Conservation (phyloP, 768 basidiomycete species). For the Suillus spraguei region DNA sequence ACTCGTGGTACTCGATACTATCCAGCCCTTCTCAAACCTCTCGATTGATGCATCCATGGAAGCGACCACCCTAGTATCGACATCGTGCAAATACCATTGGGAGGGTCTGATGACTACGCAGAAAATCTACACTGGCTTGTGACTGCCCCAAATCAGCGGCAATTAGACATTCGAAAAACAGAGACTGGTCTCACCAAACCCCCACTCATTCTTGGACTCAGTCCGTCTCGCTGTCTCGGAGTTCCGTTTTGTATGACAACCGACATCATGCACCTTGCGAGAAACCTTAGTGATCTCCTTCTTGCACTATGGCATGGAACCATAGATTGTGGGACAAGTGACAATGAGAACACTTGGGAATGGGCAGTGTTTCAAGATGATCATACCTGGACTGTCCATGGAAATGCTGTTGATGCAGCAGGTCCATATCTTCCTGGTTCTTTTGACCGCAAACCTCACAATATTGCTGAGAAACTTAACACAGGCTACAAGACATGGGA, state of each 20-base stretch:
- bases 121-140: background rate
- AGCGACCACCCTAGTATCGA: slow-evolving; percentile 28
- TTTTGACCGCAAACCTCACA: slow-evolving; percentile 24
- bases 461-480: slow-evolving; percentile 30
- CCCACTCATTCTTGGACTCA: slow-evolving; percentile 39
- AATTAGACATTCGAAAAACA: slow-evolving; percentile 30
- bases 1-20: slow-evolving; percentile 30
- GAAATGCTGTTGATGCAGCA: slow-evolving; percentile 15
- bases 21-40: slow-evolving; percentile 30
- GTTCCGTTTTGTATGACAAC: slow-evolving; percentile 38
- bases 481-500: slow-evolving; percentile 33
- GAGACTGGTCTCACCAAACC: slow-evolving; percentile 40
- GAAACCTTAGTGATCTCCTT: slow-evolving; percentile 30
- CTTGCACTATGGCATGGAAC: slow-evolving; percentile 26
- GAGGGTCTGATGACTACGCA: slow-evolving; percentile 6
- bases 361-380: slow-evolving; percentile 31
- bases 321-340: slow-evolving; percentile 17
- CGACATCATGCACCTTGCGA: slow-evolving; percentile 46
- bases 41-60: slow-evolving; percentile 22
- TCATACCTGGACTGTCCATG: slow-evolving; percentile 21
- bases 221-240: slow-evolving; percentile 18
- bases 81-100: slow-evolving; percentile 12
- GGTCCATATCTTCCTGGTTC: slow-evolving; percentile 19
- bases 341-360: slow-evolving; percentile 30
- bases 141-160: slow-evolving; percentile 13